Evolutionary conservation across 83 land plant genomes (phyloP), one percentile per base, ranked within the genome.

Genomic region (Picea abies): DNA sequence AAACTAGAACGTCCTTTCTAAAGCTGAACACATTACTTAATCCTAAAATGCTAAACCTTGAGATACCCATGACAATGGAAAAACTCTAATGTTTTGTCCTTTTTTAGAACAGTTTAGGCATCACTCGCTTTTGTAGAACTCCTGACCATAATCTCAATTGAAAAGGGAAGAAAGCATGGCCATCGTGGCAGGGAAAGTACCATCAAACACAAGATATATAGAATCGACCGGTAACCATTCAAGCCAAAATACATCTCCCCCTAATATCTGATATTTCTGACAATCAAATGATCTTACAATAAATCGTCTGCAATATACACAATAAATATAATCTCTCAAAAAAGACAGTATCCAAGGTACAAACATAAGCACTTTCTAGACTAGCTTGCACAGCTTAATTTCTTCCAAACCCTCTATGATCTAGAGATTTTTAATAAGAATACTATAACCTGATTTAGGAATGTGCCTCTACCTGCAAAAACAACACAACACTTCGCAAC

Each of bases 271-370:
- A 76, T 76, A 52, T 26, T 23, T 52, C 60, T 76, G 26, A 49
- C 60, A 76, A 76, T 76, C 78, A 76, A 76, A 76, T 73, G 58
- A 73, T 73, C 77, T 73, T 73, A 73, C 77, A 68, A 73, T 23
- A 76, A 49, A 49, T 75, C 60, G 12, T 52, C 60, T 76, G 60
- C 78, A 76, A 49, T 76, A 49, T 75, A 76, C 78, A 76, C 78
- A 58, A 76, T 76, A 76, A 69, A 69, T 76, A 49, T 76, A 76
- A 72, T 76, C 78, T 76, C 60, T 26, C 78, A 76, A 49, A 76
- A 60, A 49, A 44, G 23, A 49, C 60, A 76, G 78, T n/a, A 65
- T 76, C 78, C 60, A 58, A 44, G 15, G 15, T 76, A 76, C 58
- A 76, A 49, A 76, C 32, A 49, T 49, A 76, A 76, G 29, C 60